Evolutionary conservation across 2,329 filamentous ascomycete genomes (phyloP), one percentile per base, ranked within the genome.

Genomic region (Fusarium sulawesiense): DNA sequence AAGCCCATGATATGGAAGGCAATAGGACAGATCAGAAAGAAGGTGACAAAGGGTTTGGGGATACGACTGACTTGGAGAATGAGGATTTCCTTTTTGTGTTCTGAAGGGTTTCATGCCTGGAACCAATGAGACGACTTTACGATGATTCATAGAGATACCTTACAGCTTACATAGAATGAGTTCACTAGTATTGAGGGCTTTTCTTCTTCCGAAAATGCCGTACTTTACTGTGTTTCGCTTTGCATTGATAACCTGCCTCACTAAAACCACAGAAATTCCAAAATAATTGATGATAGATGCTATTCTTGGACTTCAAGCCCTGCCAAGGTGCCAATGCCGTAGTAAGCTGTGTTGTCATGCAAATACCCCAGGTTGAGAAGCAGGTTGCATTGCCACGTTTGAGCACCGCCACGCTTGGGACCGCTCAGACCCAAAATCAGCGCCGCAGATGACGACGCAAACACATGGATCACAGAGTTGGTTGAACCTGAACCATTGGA

Each of bases 41-140:
- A 4, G 66, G 56, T 2, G 72, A 68, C 45, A 79, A 77, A 56
- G 73, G 76, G 9, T 79, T 80, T 73, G 75, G 70, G 10, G 89
- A 91, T 74, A 77, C 86, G 20, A 90, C 87, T 18, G 88, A 90
- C 75, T 76, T 87, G 71, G 80, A 86, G 77, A 90, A 90, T 66
- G 88, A 90, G 72, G 88, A 90, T 64, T 91, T 91, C 72, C 82
- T 90, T 9, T 91, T 87, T 76, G 83, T 90, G 4, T 88, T 77
- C 60, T 80, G 58, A 76, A 49, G 13, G 42, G 41, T 18, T 46
- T 20, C 29, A 21, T n/a, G 5, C 16, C 25, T 18, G 34, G 20
- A 14, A 37, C 56, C 23, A 16, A 30, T 21, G 51, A 14, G 34
- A 30, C 20, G 45, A 30, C 7, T 32, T 50, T n/a, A 45, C n/a